phyloP scores from a whole-genome alignment of 2,329 filamentous ascomycete genomes.

The Aspergillus thermomutatus region DNA sequence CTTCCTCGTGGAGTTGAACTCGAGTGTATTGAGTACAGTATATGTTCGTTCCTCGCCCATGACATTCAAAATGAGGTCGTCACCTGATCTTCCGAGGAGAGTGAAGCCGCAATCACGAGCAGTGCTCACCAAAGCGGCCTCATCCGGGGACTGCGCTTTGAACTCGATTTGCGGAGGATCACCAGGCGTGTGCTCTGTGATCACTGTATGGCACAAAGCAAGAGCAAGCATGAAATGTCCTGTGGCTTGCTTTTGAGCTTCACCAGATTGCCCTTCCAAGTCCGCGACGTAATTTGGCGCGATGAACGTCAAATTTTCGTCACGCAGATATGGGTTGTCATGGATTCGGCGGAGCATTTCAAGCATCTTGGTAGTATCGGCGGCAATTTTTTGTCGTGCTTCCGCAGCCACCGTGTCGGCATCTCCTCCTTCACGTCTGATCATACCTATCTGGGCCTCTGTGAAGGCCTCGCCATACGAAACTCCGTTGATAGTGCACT shows the following conservation, averaged over 20 bases:
- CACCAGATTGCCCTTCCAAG: slow-evolving; percentile 70
- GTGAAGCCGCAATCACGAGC: slow-evolving; percentile 95
- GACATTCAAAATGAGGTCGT: slow-evolving; percentile 81
- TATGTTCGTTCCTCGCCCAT: slow-evolving; percentile 83
- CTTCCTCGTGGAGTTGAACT: slow-evolving; percentile 96
- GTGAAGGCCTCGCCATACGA: slow-evolving; percentile 97
- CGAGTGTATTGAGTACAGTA: slow-evolving; percentile 86
- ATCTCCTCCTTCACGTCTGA: slow-evolving; percentile 82
- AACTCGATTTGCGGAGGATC: slow-evolving; percentile 88
- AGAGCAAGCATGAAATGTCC: slow-evolving; percentile 92
- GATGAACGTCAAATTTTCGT: slow-evolving; percentile 87
- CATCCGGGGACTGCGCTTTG: slow-evolving; percentile 95
- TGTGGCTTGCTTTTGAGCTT: slow-evolving; percentile 72
- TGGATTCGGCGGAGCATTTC: slow-evolving; percentile 69
- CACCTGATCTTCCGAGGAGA: slow-evolving; percentile 73
- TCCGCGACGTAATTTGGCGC: slow-evolving; percentile 86
- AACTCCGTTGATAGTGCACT: slow-evolving; percentile 92
- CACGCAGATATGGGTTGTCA: slow-evolving; percentile 85
- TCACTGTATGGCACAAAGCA: slow-evolving; percentile 94
- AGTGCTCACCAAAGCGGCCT: slow-evolving; percentile 89
- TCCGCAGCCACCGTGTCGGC: slow-evolving; percentile 74
- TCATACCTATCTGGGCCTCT: slow-evolving; percentile 94
- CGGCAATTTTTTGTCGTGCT: slow-evolving; percentile 73
- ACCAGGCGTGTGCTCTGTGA: slow-evolving; percentile 84
- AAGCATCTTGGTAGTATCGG: slow-evolving; percentile 71